Base-by-base conservation (phyloP, 2,329 filamentous ascomycete species). In the Rhynchosporium secalis region DNA sequence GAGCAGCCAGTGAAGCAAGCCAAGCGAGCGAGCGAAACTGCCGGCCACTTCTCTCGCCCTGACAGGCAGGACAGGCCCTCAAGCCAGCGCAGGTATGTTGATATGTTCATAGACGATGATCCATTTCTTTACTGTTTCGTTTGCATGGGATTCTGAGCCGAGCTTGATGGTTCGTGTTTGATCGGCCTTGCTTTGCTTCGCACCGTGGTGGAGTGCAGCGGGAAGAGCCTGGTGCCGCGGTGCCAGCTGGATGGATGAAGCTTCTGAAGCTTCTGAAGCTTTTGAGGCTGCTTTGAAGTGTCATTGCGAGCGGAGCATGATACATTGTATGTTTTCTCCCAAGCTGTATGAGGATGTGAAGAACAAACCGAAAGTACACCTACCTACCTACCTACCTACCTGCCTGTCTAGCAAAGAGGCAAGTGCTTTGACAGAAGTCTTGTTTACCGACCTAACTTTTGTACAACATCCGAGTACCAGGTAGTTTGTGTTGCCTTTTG, bases 131-230 rank as follows among this genome's bases (percentile, higher is more conserved):
- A 13, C 10, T n/a, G 41, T n/a, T 43, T 43, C 12, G 36, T 12
- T 12, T 40, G 7, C 36, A 7, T 40, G 7, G 36, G 36, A 8
- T 12, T 7, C 7, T 40, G 12, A 8, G 36, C 36, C 20, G 8
- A 28, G 49, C 31, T n/a, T 3, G 33, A 54, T 20, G 13, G 51
- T 40, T 55, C 51, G 51, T 43, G 51, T 55, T 40, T 55, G 51
- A 55, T 55, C 51, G 26, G 26, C 55, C 41, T 45, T 20, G 20
- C 20, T 20, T 20, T 20, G 51, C 33, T 4, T 28, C 33, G 8
- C 33, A 7, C 15, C 9, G 29, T 28, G 29, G 26, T 2, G 33
- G 1, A 38, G 31, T 43, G 41, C 13, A 43, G 41, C 20, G 41
- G 15, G 9, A 29, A 51, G 7, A 5, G 33, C 47, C 13, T 28